Evolutionary conservation across 108 stramenopile species (phyloP).

Genomic region (Nitzschia palea): DNA sequence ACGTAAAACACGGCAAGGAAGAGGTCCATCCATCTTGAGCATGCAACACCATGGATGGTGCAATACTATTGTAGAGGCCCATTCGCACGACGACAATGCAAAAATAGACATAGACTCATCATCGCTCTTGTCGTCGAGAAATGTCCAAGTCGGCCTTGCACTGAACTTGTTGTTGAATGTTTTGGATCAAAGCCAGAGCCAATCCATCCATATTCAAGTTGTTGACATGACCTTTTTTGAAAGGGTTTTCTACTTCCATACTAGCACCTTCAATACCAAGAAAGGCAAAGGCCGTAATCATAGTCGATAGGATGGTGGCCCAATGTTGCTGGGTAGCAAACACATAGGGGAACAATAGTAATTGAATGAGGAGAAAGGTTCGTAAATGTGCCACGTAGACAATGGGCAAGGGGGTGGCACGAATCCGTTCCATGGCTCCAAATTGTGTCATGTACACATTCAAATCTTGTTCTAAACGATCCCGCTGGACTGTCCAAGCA

Average conservation of each 20-base stretch:
- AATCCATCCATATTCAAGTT: slow-evolving; percentile 31
- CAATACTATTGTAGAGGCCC: too few species aligned
- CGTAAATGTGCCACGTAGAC: slow-evolving; percentile 72
- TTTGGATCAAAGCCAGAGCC: slow-evolving; percentile 8
- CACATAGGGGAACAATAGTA: slow-evolving; percentile 45
- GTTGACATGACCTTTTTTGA: slow-evolving; percentile 22
- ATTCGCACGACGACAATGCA: too few species aligned
- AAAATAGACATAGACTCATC: too few species aligned
- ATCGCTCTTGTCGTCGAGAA: too few species aligned
- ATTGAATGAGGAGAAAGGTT: slow-evolving; percentile 60
- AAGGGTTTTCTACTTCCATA: slow-evolving; percentile 41
- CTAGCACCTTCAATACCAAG: slow-evolving; percentile 49
- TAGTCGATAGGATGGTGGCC: slow-evolving; percentile 27
- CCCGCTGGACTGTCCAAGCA: slow-evolving; percentile 36
- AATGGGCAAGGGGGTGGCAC: slow-evolving; percentile 70
- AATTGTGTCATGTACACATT: slow-evolving; percentile 15
- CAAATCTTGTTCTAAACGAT: not conserved
- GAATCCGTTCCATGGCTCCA: slow-evolving; percentile 78
- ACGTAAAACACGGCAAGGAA: too few species aligned
- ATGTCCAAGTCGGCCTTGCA: slow-evolving; percentile 8
- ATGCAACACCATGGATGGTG: too few species aligned
- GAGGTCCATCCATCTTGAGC: too few species aligned
- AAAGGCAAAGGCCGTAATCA: slow-evolving; percentile 28
- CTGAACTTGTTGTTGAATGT: slow-evolving; percentile 14
- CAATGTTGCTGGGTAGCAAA: slow-evolving; percentile 27